Percentiles rank a stretch among this genome's conserved stretches.
Conservation (phyloP, 2,329 filamentous ascomycete species). For the Penicillium sp. region DNA sequence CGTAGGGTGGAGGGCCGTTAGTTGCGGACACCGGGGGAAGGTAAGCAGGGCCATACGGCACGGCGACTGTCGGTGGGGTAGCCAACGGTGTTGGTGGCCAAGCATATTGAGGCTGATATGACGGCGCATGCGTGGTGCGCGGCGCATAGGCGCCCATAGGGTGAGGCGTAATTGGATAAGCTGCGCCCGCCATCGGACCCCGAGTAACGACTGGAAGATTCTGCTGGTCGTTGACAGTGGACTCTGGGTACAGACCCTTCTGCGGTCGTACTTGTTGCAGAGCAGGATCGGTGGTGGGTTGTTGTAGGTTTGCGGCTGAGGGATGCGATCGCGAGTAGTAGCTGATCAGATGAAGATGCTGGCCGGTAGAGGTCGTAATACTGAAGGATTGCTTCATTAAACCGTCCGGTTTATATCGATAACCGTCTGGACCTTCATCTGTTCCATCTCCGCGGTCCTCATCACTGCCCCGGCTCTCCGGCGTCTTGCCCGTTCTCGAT, state of each 20-base stretch:
- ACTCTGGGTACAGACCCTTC: slow-evolving; percentile 97
- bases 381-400: slow-evolving; percentile 99
- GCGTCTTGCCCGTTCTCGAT: slow-evolving; percentile 66
- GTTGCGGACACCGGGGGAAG: slow-evolving; percentile 33
- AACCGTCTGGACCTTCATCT: slow-evolving; percentile 76
- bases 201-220: slow-evolving; percentile 76
- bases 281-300: slow-evolving; percentile 74
- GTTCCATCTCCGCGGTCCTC: slow-evolving; percentile 68
- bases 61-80: slow-evolving; percentile 40
- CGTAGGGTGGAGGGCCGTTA: slow-evolving; percentile 32
- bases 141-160: slow-evolving; percentile 52
- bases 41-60: slow-evolving; percentile 36
- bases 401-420: slow-evolving; percentile 91
- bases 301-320: slow-evolving; percentile 65
- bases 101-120: slow-evolving; percentile 40
- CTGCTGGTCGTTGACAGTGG: slow-evolving; percentile 79
- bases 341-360: slow-evolving; percentile 95
- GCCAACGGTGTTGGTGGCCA: slow-evolving; percentile 45
- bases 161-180: slow-evolving; percentile 51
- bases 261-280: slow-evolving; percentile 78
- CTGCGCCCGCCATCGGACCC: slow-evolving; percentile 59
- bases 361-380: slow-evolving; percentile 84
- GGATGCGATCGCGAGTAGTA: slow-evolving; percentile 84
- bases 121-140: slow-evolving; percentile 39
- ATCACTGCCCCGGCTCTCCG: slow-evolving; percentile 77